These are phyloP conservation scores for Davidsoniella neocaledoniae DNA, from an alignment of 2,329 filamentous ascomycete genomes.

Conservation along the genomic window DNA sequence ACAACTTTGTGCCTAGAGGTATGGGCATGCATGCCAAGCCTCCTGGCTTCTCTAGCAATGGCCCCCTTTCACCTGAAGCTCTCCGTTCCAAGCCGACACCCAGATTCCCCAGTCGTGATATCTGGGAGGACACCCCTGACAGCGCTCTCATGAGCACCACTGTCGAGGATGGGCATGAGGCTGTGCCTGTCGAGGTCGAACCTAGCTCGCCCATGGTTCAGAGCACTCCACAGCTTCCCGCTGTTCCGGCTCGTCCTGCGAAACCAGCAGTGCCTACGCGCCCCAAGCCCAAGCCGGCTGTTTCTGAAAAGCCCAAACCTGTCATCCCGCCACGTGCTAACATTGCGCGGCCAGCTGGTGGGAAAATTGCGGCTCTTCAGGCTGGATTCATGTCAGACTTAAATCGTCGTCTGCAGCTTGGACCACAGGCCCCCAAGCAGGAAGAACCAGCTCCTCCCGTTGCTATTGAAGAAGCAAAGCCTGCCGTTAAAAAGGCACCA, in stretches of 20 bases:
- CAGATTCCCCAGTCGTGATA: constrained; percentile 69
- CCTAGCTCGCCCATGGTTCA: background rate
- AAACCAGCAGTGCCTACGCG: constrained; percentile 22
- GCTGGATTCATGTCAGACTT: constrained; percentile 86
- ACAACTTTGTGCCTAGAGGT: constrained; percentile 29
- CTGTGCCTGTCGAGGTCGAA: background rate
- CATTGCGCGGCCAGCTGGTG: constrained; percentile 47
- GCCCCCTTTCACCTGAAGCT: background rate
- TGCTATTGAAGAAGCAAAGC: constrained; percentile 37
- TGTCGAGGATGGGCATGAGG: constrained; percentile 24
- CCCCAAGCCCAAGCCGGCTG: constrained; percentile 34
- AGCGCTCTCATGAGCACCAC: constrained; percentile 66
- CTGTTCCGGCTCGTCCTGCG: constrained; percentile 19
- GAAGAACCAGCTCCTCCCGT: constrained; percentile 38
- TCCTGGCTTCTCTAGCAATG: background rate
- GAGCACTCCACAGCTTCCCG: constrained; percentile 1
- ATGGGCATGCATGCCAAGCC: constrained; percentile 12
- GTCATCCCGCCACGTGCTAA: constrained; percentile 44
- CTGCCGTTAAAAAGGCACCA: constrained; percentile 40
- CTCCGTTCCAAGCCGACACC: constrained; percentile 5
- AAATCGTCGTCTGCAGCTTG: constrained; percentile 74
- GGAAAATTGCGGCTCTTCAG: constrained; percentile 82
- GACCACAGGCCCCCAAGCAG: constrained; percentile 65
- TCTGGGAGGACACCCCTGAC: constrained; percentile 89
- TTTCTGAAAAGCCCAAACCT: constrained; percentile 57